These are phyloP conservation scores for Pterocarpus macrocarpus DNA, from an alignment of 306 rosid genomes.

Conservation along the genomic window DNA sequence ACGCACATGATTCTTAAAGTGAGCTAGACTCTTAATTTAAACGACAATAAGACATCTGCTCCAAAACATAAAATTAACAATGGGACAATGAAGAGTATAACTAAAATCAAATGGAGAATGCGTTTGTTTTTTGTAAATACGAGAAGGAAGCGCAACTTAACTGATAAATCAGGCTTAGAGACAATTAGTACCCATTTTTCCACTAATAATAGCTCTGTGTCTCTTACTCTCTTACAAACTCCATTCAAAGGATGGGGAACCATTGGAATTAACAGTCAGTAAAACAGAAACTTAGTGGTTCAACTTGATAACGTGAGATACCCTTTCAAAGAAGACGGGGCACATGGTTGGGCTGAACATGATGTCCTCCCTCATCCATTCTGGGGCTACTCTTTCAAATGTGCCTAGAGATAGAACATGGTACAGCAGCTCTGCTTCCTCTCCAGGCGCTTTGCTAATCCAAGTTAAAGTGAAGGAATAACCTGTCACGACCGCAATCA, in stretches of 20 bases:
- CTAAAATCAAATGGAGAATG: neutral
- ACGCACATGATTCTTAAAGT: too few relatives aligned
- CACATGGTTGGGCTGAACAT: slow-evolving; percentile 89
- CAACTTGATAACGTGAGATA: slow-evolving; percentile 69
- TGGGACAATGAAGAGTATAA: neutral
- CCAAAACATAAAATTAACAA: too few relatives aligned
- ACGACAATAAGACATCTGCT: too few relatives aligned
- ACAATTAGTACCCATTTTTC: neutral
- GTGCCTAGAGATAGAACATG: slow-evolving; percentile 73
- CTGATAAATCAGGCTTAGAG: neutral
- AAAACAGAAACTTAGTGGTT: slow-evolving; percentile 38
- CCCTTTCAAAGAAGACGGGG: slow-evolving; percentile 76
- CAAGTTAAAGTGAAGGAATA: slow-evolving; percentile 85
- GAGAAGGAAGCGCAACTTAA: neutral
- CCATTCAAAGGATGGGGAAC: neutral
- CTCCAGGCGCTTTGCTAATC: slow-evolving; percentile 56
- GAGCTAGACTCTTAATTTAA: too few relatives aligned
- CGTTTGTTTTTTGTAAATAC: neutral
- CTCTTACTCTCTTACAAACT: neutral
- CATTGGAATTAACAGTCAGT: neutral
- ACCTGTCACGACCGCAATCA: slow-evolving; percentile 60
- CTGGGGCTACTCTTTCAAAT: slow-evolving; percentile 89
- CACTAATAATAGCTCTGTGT: neutral
- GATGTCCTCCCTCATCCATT: slow-evolving; percentile 90
- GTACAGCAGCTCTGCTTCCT: slow-evolving; percentile 73